Evolutionary conservation across 768 basidiomycete genomes (phyloP), one percentile per base, ranked within the genome.

Genomic region (Lactifluus subvellereus): DNA sequence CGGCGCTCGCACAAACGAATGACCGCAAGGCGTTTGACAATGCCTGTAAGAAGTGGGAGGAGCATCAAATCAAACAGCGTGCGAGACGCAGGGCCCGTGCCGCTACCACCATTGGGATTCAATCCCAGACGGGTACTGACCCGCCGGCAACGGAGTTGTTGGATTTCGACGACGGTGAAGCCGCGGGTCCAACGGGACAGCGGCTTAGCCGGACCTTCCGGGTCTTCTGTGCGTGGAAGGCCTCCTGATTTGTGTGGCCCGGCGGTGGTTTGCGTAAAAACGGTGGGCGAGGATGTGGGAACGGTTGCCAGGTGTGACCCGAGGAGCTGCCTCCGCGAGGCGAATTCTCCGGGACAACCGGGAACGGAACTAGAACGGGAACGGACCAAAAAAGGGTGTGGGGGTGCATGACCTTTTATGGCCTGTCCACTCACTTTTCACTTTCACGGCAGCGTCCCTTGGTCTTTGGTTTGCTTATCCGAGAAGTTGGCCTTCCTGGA

Each of bases 221-320:
- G 43, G 78, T 82, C 8, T 83, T 82, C 68, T 80, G 82, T 13
- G 84, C 82, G 54, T 84, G 84, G 83, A 86, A 86, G 73, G 69
- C 76, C 51, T 73, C 65, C 67, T 62, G 57, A 63, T 51, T 48
- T 30, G 55, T 50, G 61, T 45, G 22, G 47, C 10, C 47, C 47
- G 45, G 45, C 32, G 40, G 40, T 20, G 57, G 22, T 53, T 57
- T 18, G 60, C 20, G 51, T 60, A 42, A 60, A 30, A 54, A 47
- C 27, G 58, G 11, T 45, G 42, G 47, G 5, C 33, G 60, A 30
- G 47, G 47, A 50, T 22, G 14, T 60, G 58, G 58, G 62, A 64
- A 55, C 47, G 62, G 62, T 64, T 64, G 62, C 58, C 42, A 64
- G 27, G 62, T 20, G 52, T 54, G 30, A 20, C 40, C 45, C 22